Base-by-base conservation (phyloP, 2,329 filamentous ascomycete species). In the Cordyceps fumosorosea region DNA sequence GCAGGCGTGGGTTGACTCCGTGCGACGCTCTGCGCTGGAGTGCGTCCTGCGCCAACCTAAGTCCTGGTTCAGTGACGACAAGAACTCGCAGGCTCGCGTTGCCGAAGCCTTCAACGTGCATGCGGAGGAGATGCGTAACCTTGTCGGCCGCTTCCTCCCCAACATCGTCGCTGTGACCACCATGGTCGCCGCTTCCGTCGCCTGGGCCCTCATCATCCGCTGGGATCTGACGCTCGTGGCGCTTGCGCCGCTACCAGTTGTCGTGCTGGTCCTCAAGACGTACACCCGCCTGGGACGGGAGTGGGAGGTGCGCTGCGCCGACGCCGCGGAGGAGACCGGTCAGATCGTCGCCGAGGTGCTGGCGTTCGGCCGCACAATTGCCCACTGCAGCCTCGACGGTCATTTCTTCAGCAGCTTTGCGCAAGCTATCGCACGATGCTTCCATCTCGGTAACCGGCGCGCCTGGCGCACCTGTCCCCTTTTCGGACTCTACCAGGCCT, bases 161-260 rank as follows among this genome's bases (percentile, higher is more conserved):
- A 84, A 89, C 59, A 73, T 89, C 0, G 79, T 93, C 16, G 84
- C 88, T 11, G 86, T 89, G 3, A 70, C 79, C 0, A 74, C 85
- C 57, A 93, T 96, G 81, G 80, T 90, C 20, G 62, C 76, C 0
- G 82, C 89, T n/a, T 86, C 90, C 0, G 69, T 95, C 7, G 69
- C 82, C 2, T 97, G 92, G 93, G 87, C 90, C 4, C 73, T 96
- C 18, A 71, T 80, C 0, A 82, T 89, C 34, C 88, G 87, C 51
- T 96, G 92, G 91, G 89, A 89, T 69, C 78, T 97, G 34, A 90
- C 91, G 0, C 78, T 96, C 0, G 88, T 96, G 16, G 84, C 89
- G 1, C 76, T 97, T 7, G 81, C 85, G 0, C 85, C 85, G 52
- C 78, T 83, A 0, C 91, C 91, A 0, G 75, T 90, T 14, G 81